Conservation (phyloP, 345 rosid species). For the Citrus sp. region DNA sequence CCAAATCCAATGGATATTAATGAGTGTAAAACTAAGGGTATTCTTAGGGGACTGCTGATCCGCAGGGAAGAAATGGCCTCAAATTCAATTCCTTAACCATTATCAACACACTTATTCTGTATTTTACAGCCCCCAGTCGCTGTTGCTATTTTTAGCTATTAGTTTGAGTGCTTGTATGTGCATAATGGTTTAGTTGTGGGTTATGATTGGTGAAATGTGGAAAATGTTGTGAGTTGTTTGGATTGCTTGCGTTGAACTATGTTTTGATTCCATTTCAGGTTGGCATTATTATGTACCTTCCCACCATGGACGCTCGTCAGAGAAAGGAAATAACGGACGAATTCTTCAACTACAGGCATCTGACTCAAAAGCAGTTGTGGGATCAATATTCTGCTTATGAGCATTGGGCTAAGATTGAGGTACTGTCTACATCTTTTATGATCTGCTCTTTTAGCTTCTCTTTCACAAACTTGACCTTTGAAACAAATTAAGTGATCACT, state of each 20-base stretch:
- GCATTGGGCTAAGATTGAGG: conserved; percentile 99
- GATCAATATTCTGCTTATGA: conserved; percentile 81
- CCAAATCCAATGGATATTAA: too few species aligned
- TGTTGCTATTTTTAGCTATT: background rate
- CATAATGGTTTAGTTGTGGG: background rate
- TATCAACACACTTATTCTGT: background rate
- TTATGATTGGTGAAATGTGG: background rate
- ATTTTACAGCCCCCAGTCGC: background rate
- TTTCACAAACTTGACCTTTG: background rate
- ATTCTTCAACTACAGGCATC: conserved; percentile 79
- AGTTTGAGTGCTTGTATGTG: background rate
- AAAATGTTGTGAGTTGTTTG: background rate
- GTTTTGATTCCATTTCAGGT: conserved; percentile 44
- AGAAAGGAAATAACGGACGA: conserved; percentile 95
- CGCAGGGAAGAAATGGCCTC: background rate
- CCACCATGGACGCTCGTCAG: conserved; percentile 86
- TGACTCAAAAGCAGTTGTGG: conserved; percentile 70
- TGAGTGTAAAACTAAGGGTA: too few species aligned
- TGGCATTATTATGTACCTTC: conserved; percentile 98
- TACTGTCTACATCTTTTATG: conserved; percentile 26
- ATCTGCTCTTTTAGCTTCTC: background rate
- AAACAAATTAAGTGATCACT: background rate
- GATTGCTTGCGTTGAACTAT: background rate
- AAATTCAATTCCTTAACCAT: background rate
- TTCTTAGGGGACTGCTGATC: too few species aligned